Evolutionary conservation across 1,284 basidiomycete species (phyloP).

Genomic region (Heterobasidion occidentale): DNA sequence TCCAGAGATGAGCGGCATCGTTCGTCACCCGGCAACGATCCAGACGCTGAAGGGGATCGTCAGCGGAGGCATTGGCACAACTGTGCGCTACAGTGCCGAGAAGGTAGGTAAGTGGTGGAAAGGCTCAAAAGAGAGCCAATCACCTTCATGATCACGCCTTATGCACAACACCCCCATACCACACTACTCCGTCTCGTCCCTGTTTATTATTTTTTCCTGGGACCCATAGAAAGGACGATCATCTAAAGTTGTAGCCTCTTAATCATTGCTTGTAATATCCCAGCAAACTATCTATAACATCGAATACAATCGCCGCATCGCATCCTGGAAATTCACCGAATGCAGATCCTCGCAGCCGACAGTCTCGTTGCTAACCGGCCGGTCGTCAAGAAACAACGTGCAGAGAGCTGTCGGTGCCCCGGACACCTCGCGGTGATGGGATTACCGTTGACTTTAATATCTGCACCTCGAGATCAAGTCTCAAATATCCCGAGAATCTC

Average conservation of each 20-base stretch:
- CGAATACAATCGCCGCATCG: background rate
- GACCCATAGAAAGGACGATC: background rate
- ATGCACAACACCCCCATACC: no score
- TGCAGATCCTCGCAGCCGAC: no score
- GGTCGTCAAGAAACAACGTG: no score
- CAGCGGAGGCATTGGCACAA: constrained; percentile 78
- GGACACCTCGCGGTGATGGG: no score
- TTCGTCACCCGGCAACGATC: constrained; percentile 74
- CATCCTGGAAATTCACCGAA: no score
- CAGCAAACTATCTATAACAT: background rate
- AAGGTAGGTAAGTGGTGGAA: constrained; percentile 85
- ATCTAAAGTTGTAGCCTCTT: background rate
- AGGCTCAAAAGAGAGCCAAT: constrained; percentile 20
- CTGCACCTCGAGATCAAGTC: no score
- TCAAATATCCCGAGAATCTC: no score
- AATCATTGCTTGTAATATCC: background rate
- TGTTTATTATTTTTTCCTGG: background rate
- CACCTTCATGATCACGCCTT: background rate
- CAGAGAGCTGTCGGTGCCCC: no score
- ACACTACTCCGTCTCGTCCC: background rate
- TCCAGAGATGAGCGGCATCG: constrained; percentile 65
- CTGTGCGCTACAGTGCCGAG: constrained; percentile 62
- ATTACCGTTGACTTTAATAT: no score
- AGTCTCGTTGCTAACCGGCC: no score
- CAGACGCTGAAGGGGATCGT: constrained; percentile 85